Conservation (phyloP, 768 basidiomycete genomes). For the Lactifluus pinguis region DNA sequence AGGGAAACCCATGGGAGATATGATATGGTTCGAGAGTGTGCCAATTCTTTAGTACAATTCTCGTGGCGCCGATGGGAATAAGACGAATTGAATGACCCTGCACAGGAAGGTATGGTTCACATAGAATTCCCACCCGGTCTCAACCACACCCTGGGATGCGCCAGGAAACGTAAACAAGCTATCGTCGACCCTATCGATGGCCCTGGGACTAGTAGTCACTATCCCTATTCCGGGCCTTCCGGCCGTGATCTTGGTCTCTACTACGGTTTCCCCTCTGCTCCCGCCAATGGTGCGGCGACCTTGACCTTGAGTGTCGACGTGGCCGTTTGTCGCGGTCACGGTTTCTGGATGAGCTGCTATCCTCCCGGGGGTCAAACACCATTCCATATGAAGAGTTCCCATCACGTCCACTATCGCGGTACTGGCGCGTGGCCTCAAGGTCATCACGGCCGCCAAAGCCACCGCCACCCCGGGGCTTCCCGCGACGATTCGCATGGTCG, state of each 20-base stretch:
- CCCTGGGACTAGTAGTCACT: background rate
- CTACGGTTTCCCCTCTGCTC: constrained; percentile 44
- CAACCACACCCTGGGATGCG: background rate
- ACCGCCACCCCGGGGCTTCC: constrained; percentile 25
- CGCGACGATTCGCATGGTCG: constrained; percentile 30
- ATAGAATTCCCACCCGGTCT: background rate
- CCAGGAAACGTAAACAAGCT: background rate
- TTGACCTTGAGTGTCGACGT: constrained; percentile 27
- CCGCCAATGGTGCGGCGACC: constrained; percentile 25
- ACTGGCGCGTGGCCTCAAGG: constrained; percentile 61
- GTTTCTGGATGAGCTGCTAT: constrained; percentile 2
- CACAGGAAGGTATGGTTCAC: constrained; percentile 7
- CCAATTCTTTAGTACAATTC: constrained; percentile 8
- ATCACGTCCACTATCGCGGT: constrained; percentile 39
- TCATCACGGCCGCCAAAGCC: constrained; percentile 69
- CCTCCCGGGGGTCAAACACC: constrained; percentile 69
- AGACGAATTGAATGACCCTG: background rate
- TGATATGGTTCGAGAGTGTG: background rate
- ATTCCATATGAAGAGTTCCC: constrained; percentile 50
- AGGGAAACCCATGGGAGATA: constrained; percentile 1
- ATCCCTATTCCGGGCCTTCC: constrained; percentile 2
- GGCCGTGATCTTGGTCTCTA: constrained; percentile 13
- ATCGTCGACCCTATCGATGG: background rate
- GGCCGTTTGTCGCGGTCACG: constrained; percentile 16
- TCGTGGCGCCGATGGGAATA: background rate